Conservation (phyloP, 225 moss, liverwort and hornwort species). For the Marchantia polymorpha region DNA sequence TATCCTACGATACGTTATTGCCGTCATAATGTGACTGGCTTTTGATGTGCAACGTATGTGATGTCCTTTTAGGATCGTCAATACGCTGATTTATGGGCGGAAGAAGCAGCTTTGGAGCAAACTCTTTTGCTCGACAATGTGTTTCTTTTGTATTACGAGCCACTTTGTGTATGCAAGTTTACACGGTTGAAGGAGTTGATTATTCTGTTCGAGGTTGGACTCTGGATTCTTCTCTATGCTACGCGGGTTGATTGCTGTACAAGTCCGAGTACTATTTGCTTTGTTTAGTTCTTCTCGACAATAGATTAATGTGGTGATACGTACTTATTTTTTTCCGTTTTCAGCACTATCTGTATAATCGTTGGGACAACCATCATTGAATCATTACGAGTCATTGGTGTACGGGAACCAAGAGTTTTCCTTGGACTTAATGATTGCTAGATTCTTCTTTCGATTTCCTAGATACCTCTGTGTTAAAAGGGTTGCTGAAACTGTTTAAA, state of each 20-base stretch:
- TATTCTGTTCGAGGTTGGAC: conserved; percentile 66
- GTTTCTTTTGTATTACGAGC: conserved; percentile 93
- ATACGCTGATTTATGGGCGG: conserved; percentile 82
- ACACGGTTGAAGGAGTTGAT: conserved; percentile 64
- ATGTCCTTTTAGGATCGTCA: conserved; percentile 58
- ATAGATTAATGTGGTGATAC: no score
- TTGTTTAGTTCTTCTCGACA: no score
- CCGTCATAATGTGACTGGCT: no score
- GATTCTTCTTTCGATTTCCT: neutral
- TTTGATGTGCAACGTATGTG: neutral
- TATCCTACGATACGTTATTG: no score
- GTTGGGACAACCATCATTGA: no score
- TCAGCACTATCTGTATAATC: no score
- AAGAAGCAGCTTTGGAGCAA: conserved; percentile 87
- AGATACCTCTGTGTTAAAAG: neutral
- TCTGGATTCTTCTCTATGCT: neutral
- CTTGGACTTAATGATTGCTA: neutral
- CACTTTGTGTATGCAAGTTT: conserved; percentile 74
- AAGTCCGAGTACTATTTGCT: no score
- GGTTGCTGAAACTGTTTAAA: neutral
- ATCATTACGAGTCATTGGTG: no score
- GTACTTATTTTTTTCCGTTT: no score
- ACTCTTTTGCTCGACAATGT: conserved; percentile 81
- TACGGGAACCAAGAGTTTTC: neutral
- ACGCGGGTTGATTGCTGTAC: no score